phyloP scores from a whole-genome alignment of 2,329 filamentous ascomycete genomes.

The Fusarium verrucosum region DNA sequence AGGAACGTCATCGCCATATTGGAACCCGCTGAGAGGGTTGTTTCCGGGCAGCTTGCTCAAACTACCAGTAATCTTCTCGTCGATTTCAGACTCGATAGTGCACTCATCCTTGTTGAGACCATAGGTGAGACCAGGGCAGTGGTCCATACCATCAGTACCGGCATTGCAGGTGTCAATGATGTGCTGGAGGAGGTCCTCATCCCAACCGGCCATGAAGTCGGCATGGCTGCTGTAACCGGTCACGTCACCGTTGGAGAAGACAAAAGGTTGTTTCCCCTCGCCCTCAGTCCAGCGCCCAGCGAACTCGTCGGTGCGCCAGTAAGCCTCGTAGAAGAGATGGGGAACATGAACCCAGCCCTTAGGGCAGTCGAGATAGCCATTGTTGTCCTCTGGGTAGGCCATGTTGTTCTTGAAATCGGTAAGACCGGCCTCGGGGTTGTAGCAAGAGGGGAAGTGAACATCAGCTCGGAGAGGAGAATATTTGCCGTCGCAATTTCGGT shows the following conservation, averaged over 20 bases:
- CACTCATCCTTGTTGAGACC: constrained; percentile 63
- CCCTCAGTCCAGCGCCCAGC: constrained; percentile 62
- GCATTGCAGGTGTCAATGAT: constrained; percentile 74
- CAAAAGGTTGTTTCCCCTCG: constrained; percentile 69
- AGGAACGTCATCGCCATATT: constrained; percentile 49
- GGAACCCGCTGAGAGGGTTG: constrained; percentile 64
- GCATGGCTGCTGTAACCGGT: constrained; percentile 77
- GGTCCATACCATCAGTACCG: constrained; percentile 67
- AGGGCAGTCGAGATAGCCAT: constrained; percentile 64
- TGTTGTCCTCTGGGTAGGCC: constrained; percentile 64
- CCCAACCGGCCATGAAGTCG: constrained; percentile 80
- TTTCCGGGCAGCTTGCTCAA: constrained; percentile 63
- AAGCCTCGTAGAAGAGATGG: constrained; percentile 67
- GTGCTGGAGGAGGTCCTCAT: constrained; percentile 68
- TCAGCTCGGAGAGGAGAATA: constrained; percentile 71
- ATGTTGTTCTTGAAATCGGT: constrained; percentile 72
- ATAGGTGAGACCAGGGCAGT: constrained; percentile 66
- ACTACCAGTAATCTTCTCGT: constrained; percentile 56
- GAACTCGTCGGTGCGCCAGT: constrained; percentile 68
- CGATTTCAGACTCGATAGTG: constrained; percentile 58
- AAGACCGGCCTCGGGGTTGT: constrained; percentile 70
- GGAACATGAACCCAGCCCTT: constrained; percentile 63
- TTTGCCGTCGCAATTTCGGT: constrained; percentile 71
- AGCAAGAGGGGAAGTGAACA: constrained; percentile 78
- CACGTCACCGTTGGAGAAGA: constrained; percentile 73